Conservation (phyloP, 2,329 filamentous ascomycete species). For the Anthostomella pinea region DNA sequence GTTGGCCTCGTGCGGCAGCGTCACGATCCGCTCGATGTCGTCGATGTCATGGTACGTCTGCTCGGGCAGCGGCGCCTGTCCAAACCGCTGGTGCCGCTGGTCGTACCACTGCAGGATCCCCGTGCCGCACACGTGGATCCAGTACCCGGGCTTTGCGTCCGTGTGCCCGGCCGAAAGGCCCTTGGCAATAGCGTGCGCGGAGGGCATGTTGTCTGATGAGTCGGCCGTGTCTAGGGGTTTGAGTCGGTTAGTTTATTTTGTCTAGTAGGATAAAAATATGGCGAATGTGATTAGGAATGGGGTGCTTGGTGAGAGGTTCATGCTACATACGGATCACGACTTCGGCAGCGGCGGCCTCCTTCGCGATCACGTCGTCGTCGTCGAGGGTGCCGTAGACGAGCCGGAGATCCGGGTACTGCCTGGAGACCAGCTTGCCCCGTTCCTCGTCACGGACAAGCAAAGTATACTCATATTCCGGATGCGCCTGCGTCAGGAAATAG, state of each 20-base stretch:
- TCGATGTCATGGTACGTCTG: slow-evolving; percentile 58
- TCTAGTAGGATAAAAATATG: neutral
- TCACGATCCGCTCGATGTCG: slow-evolving; percentile 53
- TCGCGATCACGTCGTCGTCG: slow-evolving; percentile 44
- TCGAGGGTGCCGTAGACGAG: slow-evolving; percentile 49
- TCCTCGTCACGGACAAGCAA: slow-evolving; percentile 47
- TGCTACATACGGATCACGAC: slow-evolving; percentile 48
- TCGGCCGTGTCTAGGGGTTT: slow-evolving; percentile 42
- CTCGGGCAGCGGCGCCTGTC: slow-evolving; percentile 41
- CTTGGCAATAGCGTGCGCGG: slow-evolving; percentile 43
- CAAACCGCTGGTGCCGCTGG: slow-evolving; percentile 37
- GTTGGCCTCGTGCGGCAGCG: slow-evolving; percentile 52
- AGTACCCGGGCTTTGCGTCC: slow-evolving; percentile 44
- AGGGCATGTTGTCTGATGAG: slow-evolving; percentile 43
- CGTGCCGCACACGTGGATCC: slow-evolving; percentile 50
- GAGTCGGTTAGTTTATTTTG: neutral
- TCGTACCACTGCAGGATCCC: slow-evolving; percentile 48
- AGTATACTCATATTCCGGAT: slow-evolving; percentile 46
- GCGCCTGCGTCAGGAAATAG: slow-evolving; percentile 38
- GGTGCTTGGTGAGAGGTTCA: no score
- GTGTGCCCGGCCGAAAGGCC: slow-evolving; percentile 44
- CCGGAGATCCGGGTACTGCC: slow-evolving; percentile 45
- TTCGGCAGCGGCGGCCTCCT: slow-evolving; percentile 50
- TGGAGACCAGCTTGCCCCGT: slow-evolving; percentile 41
- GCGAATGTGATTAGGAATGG: slow-evolving; percentile 1